These are phyloP conservation scores for Vinca minor DNA, from an alignment of 257 asterid genomes.

Conservation along the genomic window DNA sequence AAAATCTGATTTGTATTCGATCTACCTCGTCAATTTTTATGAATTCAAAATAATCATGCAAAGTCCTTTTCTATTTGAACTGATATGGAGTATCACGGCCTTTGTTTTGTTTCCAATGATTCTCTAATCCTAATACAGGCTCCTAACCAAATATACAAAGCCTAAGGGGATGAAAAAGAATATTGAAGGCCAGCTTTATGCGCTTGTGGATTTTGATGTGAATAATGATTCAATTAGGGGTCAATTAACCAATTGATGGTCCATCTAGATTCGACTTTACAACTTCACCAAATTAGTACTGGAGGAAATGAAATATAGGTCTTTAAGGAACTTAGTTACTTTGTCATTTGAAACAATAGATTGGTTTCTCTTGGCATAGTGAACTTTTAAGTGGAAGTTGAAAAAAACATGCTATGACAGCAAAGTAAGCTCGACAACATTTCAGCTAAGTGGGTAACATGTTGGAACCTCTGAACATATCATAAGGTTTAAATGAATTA, in stretches of 20 bases:
- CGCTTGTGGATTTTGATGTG: neutral
- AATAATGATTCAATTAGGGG: neutral
- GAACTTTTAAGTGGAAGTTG: neutral
- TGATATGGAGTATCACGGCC: too few species aligned
- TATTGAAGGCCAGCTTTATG: neutral
- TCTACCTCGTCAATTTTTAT: neutral
- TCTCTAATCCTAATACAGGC: neutral
- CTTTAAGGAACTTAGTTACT: constrained; percentile 1
- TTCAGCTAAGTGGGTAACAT: neutral
- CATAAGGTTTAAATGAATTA: too few species aligned
- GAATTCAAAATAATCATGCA: neutral
- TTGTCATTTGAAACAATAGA: neutral
- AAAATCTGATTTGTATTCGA: neutral
- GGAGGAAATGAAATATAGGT: neutral
- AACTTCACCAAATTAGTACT: neutral
- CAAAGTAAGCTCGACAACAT: neutral
- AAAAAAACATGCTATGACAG: neutral
- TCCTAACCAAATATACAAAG: neutral
- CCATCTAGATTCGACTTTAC: neutral
- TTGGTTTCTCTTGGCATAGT: neutral
- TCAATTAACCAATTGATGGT: neutral
- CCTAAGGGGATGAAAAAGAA: neutral
- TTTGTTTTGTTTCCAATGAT: neutral
- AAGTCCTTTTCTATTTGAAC: neutral
- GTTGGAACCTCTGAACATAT: neutral